A percentile compares a stretch with the other conserved stretches of the same genome.
Conservation (phyloP, 2,329 filamentous ascomycete species). For the Zymoseptoria pseudotritici region DNA sequence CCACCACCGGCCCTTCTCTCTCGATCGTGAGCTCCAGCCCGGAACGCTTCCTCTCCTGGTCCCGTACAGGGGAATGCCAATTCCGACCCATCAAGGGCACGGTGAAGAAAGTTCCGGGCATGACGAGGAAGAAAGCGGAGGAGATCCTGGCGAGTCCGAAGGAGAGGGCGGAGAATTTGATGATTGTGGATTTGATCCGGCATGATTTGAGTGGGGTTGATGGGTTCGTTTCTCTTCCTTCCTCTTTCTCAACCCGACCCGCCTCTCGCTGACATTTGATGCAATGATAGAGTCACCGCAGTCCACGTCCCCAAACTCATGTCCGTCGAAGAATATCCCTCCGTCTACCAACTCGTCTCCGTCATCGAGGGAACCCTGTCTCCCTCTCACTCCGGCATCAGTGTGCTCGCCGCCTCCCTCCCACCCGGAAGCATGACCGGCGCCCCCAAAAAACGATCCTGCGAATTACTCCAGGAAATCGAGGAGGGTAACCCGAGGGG, state of each 20-base stretch:
- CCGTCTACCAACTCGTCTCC: slow-evolving; percentile 85
- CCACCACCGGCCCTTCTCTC: slow-evolving; percentile 22
- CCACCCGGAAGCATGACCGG: slow-evolving; percentile 96
- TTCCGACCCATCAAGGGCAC: slow-evolving; percentile 97
- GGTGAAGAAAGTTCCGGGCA: slow-evolving; percentile 64
- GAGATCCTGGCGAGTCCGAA: slow-evolving; percentile 71
- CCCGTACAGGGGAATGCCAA: slow-evolving; percentile 53
- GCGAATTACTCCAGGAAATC: slow-evolving; percentile 66
- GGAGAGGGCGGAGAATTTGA: slow-evolving; percentile 90
- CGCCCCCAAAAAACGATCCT: slow-evolving; percentile 87
- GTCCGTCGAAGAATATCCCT: slow-evolving; percentile 82
- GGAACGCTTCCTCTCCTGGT: slow-evolving; percentile 76
- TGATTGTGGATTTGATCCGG: slow-evolving; percentile 95
- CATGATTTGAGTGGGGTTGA: slow-evolving; percentile 86
- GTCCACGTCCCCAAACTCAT: slow-evolving; percentile 73
- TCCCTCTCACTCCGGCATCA: slow-evolving; percentile 51
- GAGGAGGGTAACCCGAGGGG: slow-evolving; percentile 60
- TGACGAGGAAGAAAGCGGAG: slow-evolving; percentile 66
- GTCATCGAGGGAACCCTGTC: slow-evolving; percentile 67
- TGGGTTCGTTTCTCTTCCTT: slow-evolving; percentile 47
- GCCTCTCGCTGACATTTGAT: too few species aligned
- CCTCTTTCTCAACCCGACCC: not conserved
- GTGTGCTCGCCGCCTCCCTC: slow-evolving; percentile 68
- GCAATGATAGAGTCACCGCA: slow-evolving; percentile 29
- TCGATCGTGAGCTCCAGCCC: slow-evolving; percentile 79